These are phyloP conservation scores for Ceratocystis colombiana DNA, from an alignment of 2,329 filamentous ascomycete genomes.

Conservation along the genomic window DNA sequence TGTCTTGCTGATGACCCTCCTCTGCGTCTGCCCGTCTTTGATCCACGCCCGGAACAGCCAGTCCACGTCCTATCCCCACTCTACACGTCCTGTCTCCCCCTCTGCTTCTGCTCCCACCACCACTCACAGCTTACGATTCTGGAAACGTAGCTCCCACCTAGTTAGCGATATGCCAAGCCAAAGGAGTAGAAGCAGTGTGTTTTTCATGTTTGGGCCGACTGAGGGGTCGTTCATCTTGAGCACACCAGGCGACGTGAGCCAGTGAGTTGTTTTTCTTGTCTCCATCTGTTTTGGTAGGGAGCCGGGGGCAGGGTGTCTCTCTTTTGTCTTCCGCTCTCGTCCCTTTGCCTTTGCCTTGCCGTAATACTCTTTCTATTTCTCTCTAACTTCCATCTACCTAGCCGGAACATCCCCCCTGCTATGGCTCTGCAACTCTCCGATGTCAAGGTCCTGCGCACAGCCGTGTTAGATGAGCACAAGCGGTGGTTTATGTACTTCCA, in stretches of 20 bases:
- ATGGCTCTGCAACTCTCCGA: slow-evolving; percentile 22
- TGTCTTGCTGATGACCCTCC: not conserved
- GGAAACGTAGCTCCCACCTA: not conserved
- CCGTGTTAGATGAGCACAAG: slow-evolving; percentile 19
- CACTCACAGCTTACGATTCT: not conserved
- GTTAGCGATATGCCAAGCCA: slow-evolving; percentile 7
- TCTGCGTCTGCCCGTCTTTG: not conserved
- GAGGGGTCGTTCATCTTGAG: slow-evolving; percentile 20
- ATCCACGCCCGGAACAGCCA: not conserved
- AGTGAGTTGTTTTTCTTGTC: slow-evolving; percentile 15
- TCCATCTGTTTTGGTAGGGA: not conserved
- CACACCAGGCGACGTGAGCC: slow-evolving; percentile 16
- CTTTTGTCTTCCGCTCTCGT: not conserved
- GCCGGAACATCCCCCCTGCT: slow-evolving; percentile 18
- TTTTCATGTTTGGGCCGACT: slow-evolving; percentile 22
- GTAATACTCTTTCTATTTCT: not conserved
- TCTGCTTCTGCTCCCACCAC: not conserved
- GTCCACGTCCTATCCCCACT: slow-evolving; percentile 3
- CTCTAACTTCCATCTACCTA: not conserved
- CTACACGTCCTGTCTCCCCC: not conserved
- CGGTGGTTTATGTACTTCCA: slow-evolving; percentile 24
- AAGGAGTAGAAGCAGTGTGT: slow-evolving; percentile 16
- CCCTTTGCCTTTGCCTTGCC: not conserved
- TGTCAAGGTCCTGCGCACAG: slow-evolving; percentile 17
- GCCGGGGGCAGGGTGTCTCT: not conserved